These are phyloP conservation scores for Pulveroboletus ravenelii DNA, from an alignment of 768 basidiomycete species.

Conservation along the genomic window DNA sequence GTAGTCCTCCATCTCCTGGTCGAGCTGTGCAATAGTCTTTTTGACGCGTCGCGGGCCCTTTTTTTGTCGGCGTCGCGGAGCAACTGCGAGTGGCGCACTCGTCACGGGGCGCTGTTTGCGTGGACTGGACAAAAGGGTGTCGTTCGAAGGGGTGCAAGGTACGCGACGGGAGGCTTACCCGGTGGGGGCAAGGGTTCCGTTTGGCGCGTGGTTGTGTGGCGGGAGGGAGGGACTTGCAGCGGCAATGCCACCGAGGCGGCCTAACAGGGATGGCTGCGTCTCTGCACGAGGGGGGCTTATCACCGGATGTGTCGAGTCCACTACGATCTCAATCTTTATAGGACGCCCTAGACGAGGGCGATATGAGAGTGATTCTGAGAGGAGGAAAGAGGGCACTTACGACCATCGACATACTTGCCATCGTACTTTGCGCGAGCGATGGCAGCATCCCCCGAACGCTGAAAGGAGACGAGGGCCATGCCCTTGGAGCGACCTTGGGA, in stretches of 20 bases:
- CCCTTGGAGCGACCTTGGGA: slow-evolving; percentile 72
- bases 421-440: slow-evolving; percentile 65
- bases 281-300: slow-evolving; percentile 22
- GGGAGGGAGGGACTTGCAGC: slow-evolving; percentile 1
- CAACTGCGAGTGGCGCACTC: slow-evolving; percentile 21
- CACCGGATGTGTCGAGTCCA: slow-evolving; percentile 36
- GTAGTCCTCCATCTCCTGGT: slow-evolving; percentile 81
- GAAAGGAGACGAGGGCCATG: slow-evolving; percentile 72
- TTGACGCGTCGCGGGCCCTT: slow-evolving; percentile 75
- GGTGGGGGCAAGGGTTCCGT: slow-evolving; percentile 5
- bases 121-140: slow-evolving; percentile 7
- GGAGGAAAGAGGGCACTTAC: slow-evolving; percentile 28
- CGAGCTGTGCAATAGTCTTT: slow-evolving; percentile 61
- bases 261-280: slow-evolving; percentile 35
- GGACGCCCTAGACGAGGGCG: slow-evolving; percentile 46
- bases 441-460: slow-evolving; percentile 57
- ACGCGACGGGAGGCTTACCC: slow-evolving; percentile 8
- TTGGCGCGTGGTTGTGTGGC: slow-evolving; percentile 16
- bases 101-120: slow-evolving; percentile 17
- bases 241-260: slow-evolving; percentile 29
- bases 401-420: slow-evolving; percentile 70
- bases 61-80: slow-evolving; percentile 46
- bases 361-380: neutral
- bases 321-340: slow-evolving; percentile 60
- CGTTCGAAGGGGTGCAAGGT: neutral